Base-by-base conservation (phyloP, 352 stramenopile species). In the Globisporangium barbulae region DNA sequence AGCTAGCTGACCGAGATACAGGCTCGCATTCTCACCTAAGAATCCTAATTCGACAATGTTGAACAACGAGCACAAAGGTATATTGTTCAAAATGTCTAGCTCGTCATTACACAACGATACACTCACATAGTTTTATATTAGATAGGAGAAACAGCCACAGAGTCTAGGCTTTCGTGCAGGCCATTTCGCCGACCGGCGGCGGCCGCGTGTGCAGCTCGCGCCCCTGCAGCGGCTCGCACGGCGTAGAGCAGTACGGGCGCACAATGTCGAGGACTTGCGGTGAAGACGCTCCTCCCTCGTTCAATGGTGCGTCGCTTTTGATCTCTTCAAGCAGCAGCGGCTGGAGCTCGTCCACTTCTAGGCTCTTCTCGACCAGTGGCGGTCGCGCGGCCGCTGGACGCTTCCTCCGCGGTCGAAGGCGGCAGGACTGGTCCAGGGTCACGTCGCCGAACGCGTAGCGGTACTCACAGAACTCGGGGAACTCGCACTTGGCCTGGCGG, bases 361-460 rank as follows among this genome's bases (percentile, higher is more conserved):
- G 21, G n/a, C 17, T 55, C 22, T 65, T 42, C 35, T 55, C 63
- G 0, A 64, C 39, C 2, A 63, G 63, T 9, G 55, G 54, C 31
- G 55, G 47, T 1, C 56, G 63, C 15, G 35, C 15, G 31, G 66
- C 49, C 42, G 57, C 53, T 58, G 67, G 48, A 73, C 64, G 19
- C 63, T 96, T n/a, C 55, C 79, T 65, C 28, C 45, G 44, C 39
- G 57, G 54, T 5, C 78, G 75, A 59, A 91, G 68, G 15, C 85
- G 81, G 53, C 85, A 94, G 35, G 85, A 94, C 61, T 94, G 85
- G 54, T 94, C 85, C 48, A 94, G 76, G 4, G 71, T 89, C 59
- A 94, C 78, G 59, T 94, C 85, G 21, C 83, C 83, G 56, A 94
- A 94, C 57, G 79, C 73, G 65, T 93, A 94, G 33, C 78, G 79